These are phyloP conservation scores for Helichrysum umbraculigerum DNA, from an alignment of 129 eudicot species.

Conservation along the genomic window DNA sequence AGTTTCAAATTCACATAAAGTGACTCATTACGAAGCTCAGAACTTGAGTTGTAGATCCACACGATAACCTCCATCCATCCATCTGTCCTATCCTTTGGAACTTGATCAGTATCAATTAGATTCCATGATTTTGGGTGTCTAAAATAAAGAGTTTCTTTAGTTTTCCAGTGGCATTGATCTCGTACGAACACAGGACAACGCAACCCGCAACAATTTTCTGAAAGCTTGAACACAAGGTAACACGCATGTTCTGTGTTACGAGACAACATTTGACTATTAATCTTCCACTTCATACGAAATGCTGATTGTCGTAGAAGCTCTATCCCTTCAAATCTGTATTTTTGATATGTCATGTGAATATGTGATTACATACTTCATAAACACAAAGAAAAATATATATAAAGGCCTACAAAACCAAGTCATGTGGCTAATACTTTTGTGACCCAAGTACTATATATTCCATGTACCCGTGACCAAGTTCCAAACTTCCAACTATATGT, in stretches of 20 bases:
- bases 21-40: neutral
- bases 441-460: too few species aligned
- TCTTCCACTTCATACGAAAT: neutral
- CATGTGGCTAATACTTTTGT: too few species aligned
- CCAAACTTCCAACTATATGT: too few species aligned
- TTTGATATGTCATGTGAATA: neutral
- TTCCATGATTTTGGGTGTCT: neutral
- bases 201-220: too few species aligned
- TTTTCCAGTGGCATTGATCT: neutral
- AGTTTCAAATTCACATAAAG: neutral
- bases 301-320: neutral
- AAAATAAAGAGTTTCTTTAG: neutral
- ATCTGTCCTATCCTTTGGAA: neutral
- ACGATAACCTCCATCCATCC: conserved; percentile 10
- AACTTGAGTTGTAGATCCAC: neutral
- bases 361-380: too few species aligned
- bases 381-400: too few species aligned
- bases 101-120: neutral
- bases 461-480: too few species aligned
- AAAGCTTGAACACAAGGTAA: neutral
- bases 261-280: neutral
- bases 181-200: neutral
- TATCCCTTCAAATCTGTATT: neutral
- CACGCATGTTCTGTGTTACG: neutral
- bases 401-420: too few species aligned